phyloP scores from a whole-genome alignment of 495 filamentous ascomycete species.

The Penicillium canariense region DNA sequence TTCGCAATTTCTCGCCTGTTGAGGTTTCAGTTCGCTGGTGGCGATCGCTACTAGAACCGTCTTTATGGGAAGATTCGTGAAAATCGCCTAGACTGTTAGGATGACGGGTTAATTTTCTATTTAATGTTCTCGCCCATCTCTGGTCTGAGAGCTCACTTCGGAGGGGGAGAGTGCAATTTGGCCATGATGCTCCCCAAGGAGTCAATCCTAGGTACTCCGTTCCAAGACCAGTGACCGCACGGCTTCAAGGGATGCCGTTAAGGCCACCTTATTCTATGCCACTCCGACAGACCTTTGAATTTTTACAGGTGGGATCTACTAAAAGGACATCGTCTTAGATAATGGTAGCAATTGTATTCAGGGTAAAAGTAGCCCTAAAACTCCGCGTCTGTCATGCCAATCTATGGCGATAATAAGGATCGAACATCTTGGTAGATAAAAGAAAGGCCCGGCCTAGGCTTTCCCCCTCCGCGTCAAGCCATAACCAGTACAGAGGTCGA shows the following conservation, averaged over 20 bases:
- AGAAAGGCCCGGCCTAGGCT: constrained; percentile 15
- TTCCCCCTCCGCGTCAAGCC: constrained; percentile 11
- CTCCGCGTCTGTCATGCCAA: constrained; percentile 19
- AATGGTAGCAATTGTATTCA: constrained; percentile 1
- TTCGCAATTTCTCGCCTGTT: too few relatives aligned
- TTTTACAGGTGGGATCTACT: background rate
- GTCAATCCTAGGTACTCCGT: background rate
- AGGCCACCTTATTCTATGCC: background rate
- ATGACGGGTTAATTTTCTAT: background rate
- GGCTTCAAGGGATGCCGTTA: background rate
- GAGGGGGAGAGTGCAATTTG: background rate
- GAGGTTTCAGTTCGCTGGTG: too few relatives aligned
- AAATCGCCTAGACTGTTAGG: background rate
- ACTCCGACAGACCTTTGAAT: background rate
- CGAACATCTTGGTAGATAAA: constrained; percentile 18
- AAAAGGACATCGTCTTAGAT: background rate
- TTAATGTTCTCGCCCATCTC: background rate
- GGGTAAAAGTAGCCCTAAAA: constrained; percentile 31
- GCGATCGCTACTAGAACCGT: background rate
- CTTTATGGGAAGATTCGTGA: background rate
- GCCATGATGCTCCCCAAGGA: background rate
- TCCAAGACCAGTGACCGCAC: background rate
- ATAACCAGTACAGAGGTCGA: constrained; percentile 10
- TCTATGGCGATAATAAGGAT: constrained; percentile 17
- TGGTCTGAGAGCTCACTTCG: too few relatives aligned